These are phyloP conservation scores for Teunomyces barrocoloradensis DNA, from an alignment of 805 yeast genomes.

Conservation along the genomic window DNA sequence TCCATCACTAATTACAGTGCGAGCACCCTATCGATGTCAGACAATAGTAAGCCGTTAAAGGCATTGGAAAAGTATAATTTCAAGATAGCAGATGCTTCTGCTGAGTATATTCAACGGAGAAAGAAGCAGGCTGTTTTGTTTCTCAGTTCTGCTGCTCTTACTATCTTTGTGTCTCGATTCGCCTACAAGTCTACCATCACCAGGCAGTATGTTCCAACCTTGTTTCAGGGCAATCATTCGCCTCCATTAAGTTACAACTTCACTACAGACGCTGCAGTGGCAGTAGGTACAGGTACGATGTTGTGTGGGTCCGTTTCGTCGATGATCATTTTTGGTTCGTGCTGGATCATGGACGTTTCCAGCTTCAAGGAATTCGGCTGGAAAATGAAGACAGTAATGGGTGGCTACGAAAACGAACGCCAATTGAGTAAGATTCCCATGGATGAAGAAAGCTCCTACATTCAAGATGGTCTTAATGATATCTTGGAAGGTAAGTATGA, in stretches of 20 bases:
- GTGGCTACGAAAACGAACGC: constrained; percentile 63
- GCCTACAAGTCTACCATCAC: constrained; percentile 73
- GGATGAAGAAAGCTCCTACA: constrained; percentile 58
- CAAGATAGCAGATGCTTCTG: constrained; percentile 35
- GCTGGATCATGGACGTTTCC: constrained; percentile 79
- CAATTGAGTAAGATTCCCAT: constrained; percentile 41
- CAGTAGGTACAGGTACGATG: constrained; percentile 77
- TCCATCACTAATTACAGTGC: not conserved
- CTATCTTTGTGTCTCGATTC: constrained; percentile 68
- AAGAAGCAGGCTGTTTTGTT: constrained; percentile 71
- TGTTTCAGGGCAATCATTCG: constrained; percentile 80
- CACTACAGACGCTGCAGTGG: constrained; percentile 79
- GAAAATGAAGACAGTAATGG: constrained; percentile 60
- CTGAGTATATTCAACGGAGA: constrained; percentile 58
- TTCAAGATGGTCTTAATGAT: constrained; percentile 55
- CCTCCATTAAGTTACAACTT: constrained; percentile 78
- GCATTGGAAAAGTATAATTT: constrained; percentile 8
- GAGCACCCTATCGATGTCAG: not conserved
- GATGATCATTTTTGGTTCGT: constrained; percentile 69
- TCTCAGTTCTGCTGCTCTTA: constrained; percentile 67
- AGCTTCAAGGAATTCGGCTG: constrained; percentile 66
- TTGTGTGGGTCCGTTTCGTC: constrained; percentile 70
- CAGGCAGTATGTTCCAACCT: constrained; percentile 70
- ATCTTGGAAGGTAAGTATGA: constrained; percentile 47
- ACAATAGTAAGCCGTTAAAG: not conserved